Percentiles rank a stretch among this genome's conserved stretches.
These are phyloP conservation scores for Hypomyces perniciosus DNA, from an alignment of 2,329 filamentous ascomycete genomes.

Conservation along the genomic window DNA sequence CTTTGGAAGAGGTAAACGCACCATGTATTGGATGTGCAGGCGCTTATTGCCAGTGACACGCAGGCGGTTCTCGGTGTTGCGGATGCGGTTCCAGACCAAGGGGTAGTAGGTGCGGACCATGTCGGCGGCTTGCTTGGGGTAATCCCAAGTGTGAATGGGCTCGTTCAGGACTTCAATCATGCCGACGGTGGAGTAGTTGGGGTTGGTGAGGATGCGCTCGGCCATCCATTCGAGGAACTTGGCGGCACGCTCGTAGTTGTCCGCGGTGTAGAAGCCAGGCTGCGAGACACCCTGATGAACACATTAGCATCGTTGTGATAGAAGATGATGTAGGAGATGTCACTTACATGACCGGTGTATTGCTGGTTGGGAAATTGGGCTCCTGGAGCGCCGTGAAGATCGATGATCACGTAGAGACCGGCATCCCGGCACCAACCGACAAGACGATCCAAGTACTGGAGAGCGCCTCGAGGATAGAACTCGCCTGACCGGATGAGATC, in stretches of 20 bases:
- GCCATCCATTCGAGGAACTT: constrained; percentile 53
- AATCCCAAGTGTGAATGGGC: constrained; percentile 36
- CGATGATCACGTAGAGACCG: constrained; percentile 21
- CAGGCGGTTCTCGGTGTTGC: constrained; percentile 39
- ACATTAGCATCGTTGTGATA: background rate
- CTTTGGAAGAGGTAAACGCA: background rate
- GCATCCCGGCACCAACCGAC: constrained; percentile 22
- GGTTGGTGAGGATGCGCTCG: constrained; percentile 42
- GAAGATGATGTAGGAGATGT: background rate
- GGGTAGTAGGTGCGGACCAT: constrained; percentile 24
- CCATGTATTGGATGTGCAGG: constrained; percentile 48
- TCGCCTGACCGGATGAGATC: constrained; percentile 18
- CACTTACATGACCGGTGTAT: constrained; percentile 22
- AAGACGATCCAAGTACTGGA: constrained; percentile 21
- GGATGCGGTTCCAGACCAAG: constrained; percentile 32
- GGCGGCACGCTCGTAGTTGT: constrained; percentile 50
- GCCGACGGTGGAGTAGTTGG: constrained; percentile 48
- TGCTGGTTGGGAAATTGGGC: constrained; percentile 19
- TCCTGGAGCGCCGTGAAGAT: constrained; percentile 21
- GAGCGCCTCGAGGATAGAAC: constrained; percentile 19
- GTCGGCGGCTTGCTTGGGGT: constrained; percentile 18
- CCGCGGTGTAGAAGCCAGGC: constrained; percentile 49
- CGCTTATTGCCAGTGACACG: constrained; percentile 35
- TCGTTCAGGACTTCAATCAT: constrained; percentile 57
- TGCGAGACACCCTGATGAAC: constrained; percentile 5